Percentiles rank a stretch among this genome's conserved stretches.
Evolutionary conservation across 169 alveolate species (phyloP).

Genomic region (Cryptosporidium sp.): DNA sequence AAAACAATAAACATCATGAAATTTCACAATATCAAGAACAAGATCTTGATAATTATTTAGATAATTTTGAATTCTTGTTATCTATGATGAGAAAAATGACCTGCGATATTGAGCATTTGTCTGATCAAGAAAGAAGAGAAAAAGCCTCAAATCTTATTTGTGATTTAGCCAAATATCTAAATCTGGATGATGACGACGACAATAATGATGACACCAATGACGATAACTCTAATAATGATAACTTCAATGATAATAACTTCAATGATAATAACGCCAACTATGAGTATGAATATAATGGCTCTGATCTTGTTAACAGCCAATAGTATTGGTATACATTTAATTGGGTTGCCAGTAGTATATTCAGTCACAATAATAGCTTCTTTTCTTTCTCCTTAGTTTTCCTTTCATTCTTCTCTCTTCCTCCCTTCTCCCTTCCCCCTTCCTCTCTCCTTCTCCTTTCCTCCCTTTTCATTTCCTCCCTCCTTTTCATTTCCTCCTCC

Average conservation of each 20-base stretch:
- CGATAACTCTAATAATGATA: background rate
- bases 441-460: no score
- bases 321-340: background rate
- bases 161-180: slow-evolving; percentile 27
- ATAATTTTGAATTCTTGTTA: slow-evolving; percentile 15
- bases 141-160: slow-evolving; percentile 41
- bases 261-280: no score
- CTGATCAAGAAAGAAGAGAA: slow-evolving; percentile 59
- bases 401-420: no score
- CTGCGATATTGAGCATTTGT: slow-evolving; percentile 2
- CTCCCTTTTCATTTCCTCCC: no score
- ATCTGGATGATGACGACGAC: background rate
- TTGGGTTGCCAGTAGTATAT: background rate
- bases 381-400: background rate
- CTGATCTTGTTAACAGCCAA: background rate
- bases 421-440: no score
- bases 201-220: no score
- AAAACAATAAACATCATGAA: background rate
- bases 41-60: background rate
- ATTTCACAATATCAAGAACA: background rate
- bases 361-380: background rate
- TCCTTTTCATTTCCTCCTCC: no score
- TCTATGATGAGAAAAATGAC: slow-evolving; percentile 5
- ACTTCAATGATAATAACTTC: background rate
- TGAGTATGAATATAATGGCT: background rate